Conservation (phyloP, 2,329 filamentous ascomycete genomes). For the Cordyceps cateniannulata region DNA sequence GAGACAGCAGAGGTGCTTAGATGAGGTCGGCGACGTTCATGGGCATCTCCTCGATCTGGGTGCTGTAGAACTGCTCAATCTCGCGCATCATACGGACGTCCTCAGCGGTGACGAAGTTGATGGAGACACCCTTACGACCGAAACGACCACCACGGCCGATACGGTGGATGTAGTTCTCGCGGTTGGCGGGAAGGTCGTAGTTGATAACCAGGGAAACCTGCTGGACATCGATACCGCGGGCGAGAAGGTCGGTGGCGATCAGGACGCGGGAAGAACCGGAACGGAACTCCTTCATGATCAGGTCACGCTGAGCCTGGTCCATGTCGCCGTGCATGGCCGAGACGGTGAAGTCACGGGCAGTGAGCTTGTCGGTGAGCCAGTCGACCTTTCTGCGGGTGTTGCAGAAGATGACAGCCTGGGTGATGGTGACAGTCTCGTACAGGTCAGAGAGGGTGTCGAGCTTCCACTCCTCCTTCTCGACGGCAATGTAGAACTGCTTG, state of each 20-base stretch:
- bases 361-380: constrained; percentile 99
- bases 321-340: constrained; percentile 99
- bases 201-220: constrained; percentile 99
- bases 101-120: constrained; percentile 99
- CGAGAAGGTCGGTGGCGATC: constrained; percentile 94
- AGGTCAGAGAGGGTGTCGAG: constrained; percentile 97
- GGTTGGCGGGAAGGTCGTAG: constrained; percentile 98
- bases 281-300: constrained; percentile 99
- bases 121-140: constrained; percentile 99
- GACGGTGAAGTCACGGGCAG: constrained; percentile 96
- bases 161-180: constrained; percentile 99
- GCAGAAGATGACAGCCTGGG: constrained; percentile 99
- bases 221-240: constrained; percentile 99
- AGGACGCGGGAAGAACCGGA: constrained; percentile 97
- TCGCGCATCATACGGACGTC: constrained; percentile 99
- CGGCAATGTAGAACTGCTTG: constrained; percentile 99
- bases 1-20: constrained; percentile 37
- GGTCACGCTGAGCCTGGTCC: constrained; percentile 94
- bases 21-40: constrained; percentile 82
- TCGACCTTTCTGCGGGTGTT: constrained; percentile 99
- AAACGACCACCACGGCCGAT: constrained; percentile 99
- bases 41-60: constrained; percentile 99
- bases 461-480: constrained; percentile 99
- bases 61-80: constrained; percentile 99
- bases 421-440: constrained; percentile 99